Conservation (phyloP, 768 basidiomycete genomes). For the Boletus rex-veris region DNA sequence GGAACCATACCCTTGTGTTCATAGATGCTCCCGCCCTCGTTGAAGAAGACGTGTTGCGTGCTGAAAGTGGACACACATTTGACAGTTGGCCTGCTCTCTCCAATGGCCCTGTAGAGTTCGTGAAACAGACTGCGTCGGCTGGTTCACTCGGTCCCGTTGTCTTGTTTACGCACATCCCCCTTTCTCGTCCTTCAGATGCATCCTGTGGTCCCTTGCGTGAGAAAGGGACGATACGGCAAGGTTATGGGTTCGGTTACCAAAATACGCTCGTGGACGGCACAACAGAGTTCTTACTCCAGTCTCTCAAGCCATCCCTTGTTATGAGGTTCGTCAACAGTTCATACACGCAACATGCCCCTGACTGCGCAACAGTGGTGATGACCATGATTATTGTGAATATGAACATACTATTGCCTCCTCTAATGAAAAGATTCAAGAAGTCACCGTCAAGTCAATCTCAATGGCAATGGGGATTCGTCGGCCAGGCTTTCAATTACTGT, state of each 20-base stretch:
- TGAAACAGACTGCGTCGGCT: conserved; percentile 37
- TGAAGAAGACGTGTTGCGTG: conserved; percentile 65
- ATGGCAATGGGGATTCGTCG: conserved; percentile 82
- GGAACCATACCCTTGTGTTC: conserved; percentile 69
- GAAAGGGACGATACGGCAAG: conserved; percentile 66
- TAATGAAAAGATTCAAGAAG: conserved; percentile 50
- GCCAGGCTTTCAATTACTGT: conserved; percentile 89
- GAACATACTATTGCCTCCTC: conserved; percentile 39
- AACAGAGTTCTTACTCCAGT: conserved; percentile 62
- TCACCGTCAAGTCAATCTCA: conserved; percentile 86
- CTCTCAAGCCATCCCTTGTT: conserved; percentile 60
- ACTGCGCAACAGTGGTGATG: conserved; percentile 65
- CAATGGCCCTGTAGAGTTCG: conserved; percentile 53
- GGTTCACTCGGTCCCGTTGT: conserved; percentile 48
- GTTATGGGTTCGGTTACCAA: conserved; percentile 77
- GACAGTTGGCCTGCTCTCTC: conserved; percentile 46
- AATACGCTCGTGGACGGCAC: conserved; percentile 72
- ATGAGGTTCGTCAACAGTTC: conserved; percentile 55
- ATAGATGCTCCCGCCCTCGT: conserved; percentile 71
- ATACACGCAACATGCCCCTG: background rate
- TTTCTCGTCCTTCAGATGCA: conserved; percentile 64
- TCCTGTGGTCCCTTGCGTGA: conserved; percentile 80
- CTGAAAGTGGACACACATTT: conserved; percentile 37
- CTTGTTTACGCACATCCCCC: conserved; percentile 86
- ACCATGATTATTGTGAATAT: conserved; percentile 93